Evolutionary conservation across 192 early-diverging fungal genomes (phyloP), one percentile per base, ranked within the genome.

Genomic region (Thoreauomyces humboldtii): DNA sequence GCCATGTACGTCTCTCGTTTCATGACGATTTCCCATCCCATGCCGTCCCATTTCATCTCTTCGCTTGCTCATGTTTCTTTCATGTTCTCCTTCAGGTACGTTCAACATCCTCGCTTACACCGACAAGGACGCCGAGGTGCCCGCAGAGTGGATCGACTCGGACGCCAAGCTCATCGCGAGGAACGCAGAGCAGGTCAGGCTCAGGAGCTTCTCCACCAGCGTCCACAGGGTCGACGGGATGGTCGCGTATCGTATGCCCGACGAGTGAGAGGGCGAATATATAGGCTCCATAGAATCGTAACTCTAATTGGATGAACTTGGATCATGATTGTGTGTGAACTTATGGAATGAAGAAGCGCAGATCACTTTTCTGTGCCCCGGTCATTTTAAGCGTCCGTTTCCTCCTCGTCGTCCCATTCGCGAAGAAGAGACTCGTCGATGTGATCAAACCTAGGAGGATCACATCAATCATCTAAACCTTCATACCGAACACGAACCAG

Each of bases 61-160:
- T 41, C 38, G 11, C 38, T n/a, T 50, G 14, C 7, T 22, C 12
- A 24, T 56, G 27, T 17, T 56, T 37, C 22, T 47, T 41, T 41
- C n/a, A n/a, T n/a, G n/a, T n/a, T n/a, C n/a, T n/a, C n/a, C 38
- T 41, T 7, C 63, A 89, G 87, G 85, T 67, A 96, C 94, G 4
- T 96, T 96, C 65, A 94, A 92, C 59, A 84, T 98, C 14, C 70
- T 96, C 4, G 91, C 88, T 3, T 95, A 95, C 65, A 90, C 93
- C 2, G 88, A 94, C 53, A 83, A 82, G 62, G 87, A 94, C 59
- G 91, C 88, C 4, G 88, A 91, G 50, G 90, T 94, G 0, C 94
- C 94, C 4, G 81, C 79, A 11, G 86, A 82, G 12, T 98, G 96
- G 96, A 80, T 78, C 12, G 92, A 96, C 66, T 86, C 86, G 14